Evolutionary conservation across 495 filamentous ascomycete genomes (phyloP).

Genomic region (Letharia columbiana): DNA sequence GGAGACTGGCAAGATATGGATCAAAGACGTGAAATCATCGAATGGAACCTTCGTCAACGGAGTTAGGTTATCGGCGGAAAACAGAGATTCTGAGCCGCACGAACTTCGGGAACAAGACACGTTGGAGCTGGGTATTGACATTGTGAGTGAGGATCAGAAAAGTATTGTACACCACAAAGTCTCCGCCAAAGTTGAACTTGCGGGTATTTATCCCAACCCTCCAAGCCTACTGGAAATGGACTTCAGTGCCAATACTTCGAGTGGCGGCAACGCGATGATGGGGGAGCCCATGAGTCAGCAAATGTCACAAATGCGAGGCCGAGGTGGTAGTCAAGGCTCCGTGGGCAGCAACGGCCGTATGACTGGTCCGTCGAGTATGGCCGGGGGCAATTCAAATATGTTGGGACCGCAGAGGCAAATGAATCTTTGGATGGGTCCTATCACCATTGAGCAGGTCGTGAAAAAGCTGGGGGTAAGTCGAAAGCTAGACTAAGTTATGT

Average conservation of each 20-base stretch:
- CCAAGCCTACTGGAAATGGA: conserved; percentile 78
- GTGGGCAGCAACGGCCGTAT: conserved; percentile 47
- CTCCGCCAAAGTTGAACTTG: conserved; percentile 89
- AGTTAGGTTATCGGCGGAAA: conserved; percentile 80
- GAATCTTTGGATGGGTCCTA: conserved; percentile 76
- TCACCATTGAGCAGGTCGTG: conserved; percentile 90
- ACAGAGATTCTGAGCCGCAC: conserved; percentile 88
- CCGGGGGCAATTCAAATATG: conserved; percentile 49
- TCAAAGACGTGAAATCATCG: conserved; percentile 94
- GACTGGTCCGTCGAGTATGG: conserved; percentile 40
- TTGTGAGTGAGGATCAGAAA: conserved; percentile 96
- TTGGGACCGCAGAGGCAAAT: conserved; percentile 58
- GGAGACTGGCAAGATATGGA: conserved; percentile 76
- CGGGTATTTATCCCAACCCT: conserved; percentile 59
- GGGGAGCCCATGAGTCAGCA: conserved; percentile 49
- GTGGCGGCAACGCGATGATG: conserved; percentile 59
- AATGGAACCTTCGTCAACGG: conserved; percentile 98
- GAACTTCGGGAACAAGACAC: conserved; percentile 82
- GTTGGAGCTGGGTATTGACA: conserved; percentile 91
- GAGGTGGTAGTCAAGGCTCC: conserved; percentile 64
- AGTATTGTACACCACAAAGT: conserved; percentile 98
- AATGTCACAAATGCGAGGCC: conserved; percentile 54
- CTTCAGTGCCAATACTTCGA: conserved; percentile 76
- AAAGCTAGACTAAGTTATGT: neutral
- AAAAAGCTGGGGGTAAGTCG: conserved; percentile 80